phyloP scores from a whole-genome alignment of 2,329 filamentous ascomycete species.

The Alternaria longipes region DNA sequence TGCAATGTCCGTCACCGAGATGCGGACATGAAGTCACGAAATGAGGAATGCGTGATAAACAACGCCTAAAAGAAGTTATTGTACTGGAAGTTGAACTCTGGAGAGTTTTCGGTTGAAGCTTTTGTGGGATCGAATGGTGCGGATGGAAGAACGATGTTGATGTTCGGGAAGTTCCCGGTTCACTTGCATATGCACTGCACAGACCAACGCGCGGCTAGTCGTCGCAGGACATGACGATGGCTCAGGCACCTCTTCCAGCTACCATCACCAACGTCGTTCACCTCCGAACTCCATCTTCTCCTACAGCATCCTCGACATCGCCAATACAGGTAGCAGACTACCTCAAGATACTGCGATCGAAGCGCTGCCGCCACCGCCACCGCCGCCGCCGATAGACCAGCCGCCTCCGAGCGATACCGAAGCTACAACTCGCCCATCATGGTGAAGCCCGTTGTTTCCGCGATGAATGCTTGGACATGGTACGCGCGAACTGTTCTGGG shows the following conservation, averaged over 20 bases:
- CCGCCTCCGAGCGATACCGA: constrained; percentile 18
- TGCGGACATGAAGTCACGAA: no score
- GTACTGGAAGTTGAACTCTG: no score
- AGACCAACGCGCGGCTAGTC: constrained; percentile 5
- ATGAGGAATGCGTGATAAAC: no score
- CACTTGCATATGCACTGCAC: constrained; percentile 5
- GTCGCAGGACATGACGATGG: constrained; percentile 27
- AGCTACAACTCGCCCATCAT: constrained; percentile 60
- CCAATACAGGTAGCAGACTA: not conserved
- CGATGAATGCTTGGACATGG: constrained; percentile 96
- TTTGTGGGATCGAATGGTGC: not conserved
- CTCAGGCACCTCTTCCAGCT: constrained; percentile 14
- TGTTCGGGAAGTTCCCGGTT: constrained; percentile 1
- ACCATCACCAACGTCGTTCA: constrained; percentile 14
- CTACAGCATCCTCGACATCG: not conserved
- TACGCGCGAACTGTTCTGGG: constrained; percentile 57
- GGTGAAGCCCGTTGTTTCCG: constrained; percentile 97
- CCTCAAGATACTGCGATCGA: not conserved
- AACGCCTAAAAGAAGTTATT: no score
- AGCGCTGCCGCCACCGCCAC: constrained; percentile 21
- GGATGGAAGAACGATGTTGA: not conserved
- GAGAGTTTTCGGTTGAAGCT: not conserved
- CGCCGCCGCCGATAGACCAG: constrained; percentile 23
- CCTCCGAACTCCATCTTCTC: not conserved
- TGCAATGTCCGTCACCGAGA: no score